Evolutionary conservation across 2,329 filamentous ascomycete genomes (phyloP), one percentile per base, ranked within the genome.

Genomic region (Apiospora marii): DNA sequence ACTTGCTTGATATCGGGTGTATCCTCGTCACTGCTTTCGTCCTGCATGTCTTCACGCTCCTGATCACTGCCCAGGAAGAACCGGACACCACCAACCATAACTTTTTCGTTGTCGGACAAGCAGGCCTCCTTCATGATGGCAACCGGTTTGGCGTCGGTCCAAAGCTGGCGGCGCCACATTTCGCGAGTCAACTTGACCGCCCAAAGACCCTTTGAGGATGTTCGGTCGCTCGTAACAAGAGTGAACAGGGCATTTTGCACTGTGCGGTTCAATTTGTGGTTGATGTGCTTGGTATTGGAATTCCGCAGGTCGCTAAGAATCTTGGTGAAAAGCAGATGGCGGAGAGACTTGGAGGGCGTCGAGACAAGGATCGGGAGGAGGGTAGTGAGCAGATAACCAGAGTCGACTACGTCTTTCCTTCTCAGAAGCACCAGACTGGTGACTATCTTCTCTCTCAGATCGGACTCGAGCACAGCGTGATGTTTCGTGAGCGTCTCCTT

Each of bases 51-150:
- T 81, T 99, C 96, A 76, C 95, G 91, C 83, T 98, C 96, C 82
- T 97, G 96, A 82, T 99, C 96, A 46, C 95, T 95, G 34, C 96
- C 96, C 0, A 99, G 87, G 85, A 99, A 99, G 86, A 98, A 99
- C 34, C 94, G 90, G 19, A 97, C 94, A 64, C 94, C 95, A 22
- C 95, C 94, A 7, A 93, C 87, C 37, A 96, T 90, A 4, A 98
- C 95, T 84, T 99, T 99, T 78, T 97, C 94, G 77, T 98, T 97
- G 70, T 98, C 93, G 4, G 94, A 91, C 72, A 99, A 84, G 71
- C 92, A 92, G 0, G 96, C 95, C 83, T 98, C 93, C 84, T 97
- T 97, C 95, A 99, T 98, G 76, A 98, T 94, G 79, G 98, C 95
- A n/a, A 98, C 96, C 0, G 96, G 92, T 81, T 95, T 96, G 1